These are phyloP conservation scores for Gamarada debralockiae DNA, from an alignment of 495 filamentous ascomycete genomes.

Conservation along the genomic window DNA sequence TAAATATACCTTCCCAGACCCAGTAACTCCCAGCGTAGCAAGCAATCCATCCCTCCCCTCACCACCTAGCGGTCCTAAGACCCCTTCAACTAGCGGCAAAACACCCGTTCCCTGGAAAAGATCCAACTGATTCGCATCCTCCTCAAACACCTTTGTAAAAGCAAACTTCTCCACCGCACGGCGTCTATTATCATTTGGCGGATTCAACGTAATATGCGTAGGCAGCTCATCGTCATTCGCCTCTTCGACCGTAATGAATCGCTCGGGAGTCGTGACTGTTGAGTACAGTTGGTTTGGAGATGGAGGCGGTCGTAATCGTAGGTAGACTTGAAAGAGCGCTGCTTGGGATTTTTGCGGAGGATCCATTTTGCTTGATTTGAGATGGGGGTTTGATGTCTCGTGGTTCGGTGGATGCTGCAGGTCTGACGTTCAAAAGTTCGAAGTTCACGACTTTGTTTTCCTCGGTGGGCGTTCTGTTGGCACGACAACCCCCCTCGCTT, in stretches of 20 bases:
- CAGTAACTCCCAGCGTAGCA: conserved; percentile 91
- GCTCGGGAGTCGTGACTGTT: conserved; percentile 45
- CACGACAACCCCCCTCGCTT: too few species aligned
- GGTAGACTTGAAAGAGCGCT: conserved; percentile 84
- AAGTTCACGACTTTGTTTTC: too few species aligned
- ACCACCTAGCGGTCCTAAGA: conserved; percentile 61
- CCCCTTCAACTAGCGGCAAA: conserved; percentile 70
- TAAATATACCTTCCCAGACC: conserved; percentile 81
- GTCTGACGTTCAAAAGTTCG: too few species aligned
- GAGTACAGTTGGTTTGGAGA: conserved; percentile 25
- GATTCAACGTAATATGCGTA: conserved; percentile 84
- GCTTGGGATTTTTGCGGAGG: conserved; percentile 20
- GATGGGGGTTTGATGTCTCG: conserved; percentile 3
- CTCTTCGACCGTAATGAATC: conserved; percentile 74
- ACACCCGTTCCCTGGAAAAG: conserved; percentile 82
- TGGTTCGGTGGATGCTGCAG: too few species aligned
- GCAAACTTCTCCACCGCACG: conserved; percentile 89
- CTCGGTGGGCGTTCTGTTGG: too few species aligned
- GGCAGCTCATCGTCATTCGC: conserved; percentile 45
- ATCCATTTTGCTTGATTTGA: conserved; percentile 13
- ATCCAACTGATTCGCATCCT: conserved; percentile 77
- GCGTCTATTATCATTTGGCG: conserved; percentile 72
- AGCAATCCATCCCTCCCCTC: conserved; percentile 85
- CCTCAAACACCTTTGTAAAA: conserved; percentile 91
- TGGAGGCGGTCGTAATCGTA: conserved; percentile 78